Evolutionary conservation across 495 filamentous ascomycete genomes (phyloP), one percentile per base, ranked within the genome.

Genomic region (Bryoglossum gracile): DNA sequence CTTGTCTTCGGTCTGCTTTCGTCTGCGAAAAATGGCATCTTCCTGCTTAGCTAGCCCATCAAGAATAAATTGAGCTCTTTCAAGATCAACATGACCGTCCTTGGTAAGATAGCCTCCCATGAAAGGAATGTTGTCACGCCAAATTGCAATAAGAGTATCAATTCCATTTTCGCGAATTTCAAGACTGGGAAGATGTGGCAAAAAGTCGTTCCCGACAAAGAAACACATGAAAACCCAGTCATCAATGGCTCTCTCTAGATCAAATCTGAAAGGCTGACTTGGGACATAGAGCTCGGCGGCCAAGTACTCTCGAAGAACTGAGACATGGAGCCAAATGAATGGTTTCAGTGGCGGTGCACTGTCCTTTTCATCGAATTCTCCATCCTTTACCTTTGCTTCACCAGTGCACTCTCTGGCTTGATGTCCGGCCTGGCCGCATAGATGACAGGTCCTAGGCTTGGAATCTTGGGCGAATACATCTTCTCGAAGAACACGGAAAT

Each of bases 161-260:
- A 99, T 97, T 22, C 91, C 94, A 63, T 95, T 84, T 59, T 99
- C 92, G 54, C 91, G 80, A 63, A 99, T 97, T 65, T 97, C 92
- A 48, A 99, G 74, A 62, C 89, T 94, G 18, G 92, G 92, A 48
- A 99, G 69, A 72, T 99, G 92, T 37, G 92, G 92, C 56, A 99
- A 71, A 69, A 99, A 99, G 72, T 99, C 94, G 64, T 99, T 99
- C 56, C 92, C 92, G 50, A 99, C 92, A 63, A 99, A 99, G 68
- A 94, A 99, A 71, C 92, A 99, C 91, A 99, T 95, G 66, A 99
- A 99, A 13, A 99, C 88, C 92, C 94, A 97, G 65, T 99, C 92
- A 70, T 99, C 92, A 46, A 99, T 73, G n/a, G 94, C 92, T 55
- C 92, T 78, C 62, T 99, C 92, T 23, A 96, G 71, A 64, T 99